Evolutionary conservation across 305 asterid genomes (phyloP).

Genomic region (Fraxinus albicans): DNA sequence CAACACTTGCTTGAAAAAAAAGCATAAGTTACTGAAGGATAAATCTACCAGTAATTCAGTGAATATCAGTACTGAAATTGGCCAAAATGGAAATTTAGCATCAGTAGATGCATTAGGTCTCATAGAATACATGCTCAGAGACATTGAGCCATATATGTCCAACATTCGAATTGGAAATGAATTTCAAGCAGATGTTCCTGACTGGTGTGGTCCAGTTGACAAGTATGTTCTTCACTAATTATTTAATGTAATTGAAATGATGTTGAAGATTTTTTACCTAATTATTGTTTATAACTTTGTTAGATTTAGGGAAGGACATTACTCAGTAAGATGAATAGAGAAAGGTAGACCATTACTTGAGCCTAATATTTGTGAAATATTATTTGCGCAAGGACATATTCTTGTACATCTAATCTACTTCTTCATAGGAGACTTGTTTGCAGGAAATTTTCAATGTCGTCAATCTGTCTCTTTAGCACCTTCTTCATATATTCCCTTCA

Average conservation of each 20-base stretch:
- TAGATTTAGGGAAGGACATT: conserved; percentile 8
- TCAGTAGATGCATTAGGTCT: conserved; percentile 51
- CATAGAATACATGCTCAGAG: conserved; percentile 55
- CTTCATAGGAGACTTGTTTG: not conserved
- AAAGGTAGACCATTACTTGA: not conserved
- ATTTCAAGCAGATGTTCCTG: conserved; percentile 79
- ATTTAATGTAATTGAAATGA: not conserved
- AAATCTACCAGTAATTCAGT: conserved; percentile 39
- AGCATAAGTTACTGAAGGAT: conserved; percentile 50
- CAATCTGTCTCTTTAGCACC: not conserved
- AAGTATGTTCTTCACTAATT: conserved; percentile 54
- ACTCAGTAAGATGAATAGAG: not conserved
- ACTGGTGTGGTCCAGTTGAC: conserved; percentile 59
- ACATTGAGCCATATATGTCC: conserved; percentile 55
- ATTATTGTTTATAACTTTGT: conserved; percentile 10
- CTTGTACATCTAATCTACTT: not conserved
- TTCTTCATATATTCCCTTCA: not conserved
- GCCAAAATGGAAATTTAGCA: conserved; percentile 27
- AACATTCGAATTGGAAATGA: conserved; percentile 66
- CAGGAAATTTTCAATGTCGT: not conserved
- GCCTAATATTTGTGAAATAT: not conserved
- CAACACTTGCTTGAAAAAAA: conserved; percentile 66
- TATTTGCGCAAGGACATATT: not conserved
- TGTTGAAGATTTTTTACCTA: not conserved
- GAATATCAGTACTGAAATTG: conserved; percentile 29